Conservation (phyloP, 345 rosid genomes). For the Microthlaspi erraticum region DNA sequence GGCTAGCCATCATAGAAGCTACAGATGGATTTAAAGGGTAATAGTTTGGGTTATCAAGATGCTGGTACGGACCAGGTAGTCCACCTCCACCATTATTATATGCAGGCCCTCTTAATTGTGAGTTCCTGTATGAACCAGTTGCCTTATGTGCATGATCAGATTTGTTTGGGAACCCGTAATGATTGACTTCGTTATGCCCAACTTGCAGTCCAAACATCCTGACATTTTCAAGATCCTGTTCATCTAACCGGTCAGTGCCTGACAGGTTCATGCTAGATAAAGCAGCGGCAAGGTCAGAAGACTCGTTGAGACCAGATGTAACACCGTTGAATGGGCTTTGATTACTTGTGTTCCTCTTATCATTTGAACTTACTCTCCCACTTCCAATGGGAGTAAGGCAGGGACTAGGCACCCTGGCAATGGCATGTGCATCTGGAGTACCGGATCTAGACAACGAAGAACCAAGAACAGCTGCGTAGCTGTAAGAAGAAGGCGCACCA, state of each 20-base stretch:
- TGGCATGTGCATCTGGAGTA: constrained; percentile 84
- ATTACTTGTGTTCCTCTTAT: constrained; percentile 58
- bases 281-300: constrained; percentile 63
- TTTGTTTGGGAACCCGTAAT: constrained; percentile 51
- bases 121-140: constrained; percentile 47
- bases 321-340: constrained; percentile 59
- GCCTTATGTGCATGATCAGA: constrained; percentile 46
- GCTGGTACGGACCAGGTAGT: constrained; percentile 53
- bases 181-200: constrained; percentile 51
- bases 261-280: constrained; percentile 71
- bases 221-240: constrained; percentile 54
- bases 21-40: constrained; percentile 63
- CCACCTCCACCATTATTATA: constrained; percentile 55
- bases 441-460: constrained; percentile 76
- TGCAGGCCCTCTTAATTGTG: constrained; percentile 61
- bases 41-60: constrained; percentile 58
- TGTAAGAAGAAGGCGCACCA: constrained; percentile 58
- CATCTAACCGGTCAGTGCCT: constrained; percentile 52
- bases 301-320: constrained; percentile 54
- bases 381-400: constrained; percentile 82
- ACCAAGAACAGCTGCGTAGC: constrained; percentile 84
- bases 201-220: constrained; percentile 59
- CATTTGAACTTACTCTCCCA: constrained; percentile 60
- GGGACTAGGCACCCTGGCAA: constrained; percentile 86
- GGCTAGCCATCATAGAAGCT: constrained; percentile 67